Percentiles rank a stretch among this genome's conserved stretches.
Evolutionary conservation across 352 stramenopile species (phyloP).

Genomic region (Globisporangium barbulae): DNA sequence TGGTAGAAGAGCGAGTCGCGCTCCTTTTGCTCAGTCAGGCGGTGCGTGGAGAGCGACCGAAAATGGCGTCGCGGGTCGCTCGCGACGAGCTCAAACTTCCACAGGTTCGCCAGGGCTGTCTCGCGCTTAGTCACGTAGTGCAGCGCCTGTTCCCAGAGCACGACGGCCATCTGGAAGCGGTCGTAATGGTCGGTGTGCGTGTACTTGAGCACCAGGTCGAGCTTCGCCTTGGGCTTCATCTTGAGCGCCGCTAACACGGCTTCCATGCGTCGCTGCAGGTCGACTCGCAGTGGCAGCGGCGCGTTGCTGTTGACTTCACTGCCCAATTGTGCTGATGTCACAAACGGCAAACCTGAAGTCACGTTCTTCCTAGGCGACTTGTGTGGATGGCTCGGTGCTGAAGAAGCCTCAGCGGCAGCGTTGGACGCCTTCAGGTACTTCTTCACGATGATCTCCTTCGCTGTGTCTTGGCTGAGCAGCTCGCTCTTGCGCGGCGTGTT

Average conservation of each 20-base stretch:
- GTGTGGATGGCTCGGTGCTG: background rate
- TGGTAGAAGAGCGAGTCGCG: constrained; percentile 57
- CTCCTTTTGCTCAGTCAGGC: constrained; percentile 59
- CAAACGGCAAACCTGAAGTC: background rate
- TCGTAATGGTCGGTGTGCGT: constrained; percentile 56
- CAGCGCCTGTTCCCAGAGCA: constrained; percentile 58
- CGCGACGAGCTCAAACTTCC: constrained; percentile 52
- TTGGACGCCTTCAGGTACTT: constrained; percentile 35
- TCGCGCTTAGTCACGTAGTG: constrained; percentile 41
- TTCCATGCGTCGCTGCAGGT: constrained; percentile 66
- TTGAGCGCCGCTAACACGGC: constrained; percentile 38
- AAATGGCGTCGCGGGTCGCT: constrained; percentile 72
- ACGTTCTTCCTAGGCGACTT: background rate
- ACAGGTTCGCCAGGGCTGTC: constrained; percentile 33
- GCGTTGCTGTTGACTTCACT: constrained; percentile 24
- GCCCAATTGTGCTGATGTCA: background rate
- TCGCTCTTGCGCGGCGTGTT: constrained; percentile 30
- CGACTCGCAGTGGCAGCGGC: constrained; percentile 45
- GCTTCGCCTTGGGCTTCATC: constrained; percentile 51
- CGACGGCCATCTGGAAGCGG: constrained; percentile 53
- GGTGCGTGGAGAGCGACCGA: constrained; percentile 59
- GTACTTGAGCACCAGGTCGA: constrained; percentile 77
- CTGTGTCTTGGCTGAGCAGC: constrained; percentile 35
- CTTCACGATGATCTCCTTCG: constrained; percentile 39
- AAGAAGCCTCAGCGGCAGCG: background rate